Base-by-base conservation (phyloP, 1,284 basidiomycete genomes). In the Moesziomyces globuligerus region DNA sequence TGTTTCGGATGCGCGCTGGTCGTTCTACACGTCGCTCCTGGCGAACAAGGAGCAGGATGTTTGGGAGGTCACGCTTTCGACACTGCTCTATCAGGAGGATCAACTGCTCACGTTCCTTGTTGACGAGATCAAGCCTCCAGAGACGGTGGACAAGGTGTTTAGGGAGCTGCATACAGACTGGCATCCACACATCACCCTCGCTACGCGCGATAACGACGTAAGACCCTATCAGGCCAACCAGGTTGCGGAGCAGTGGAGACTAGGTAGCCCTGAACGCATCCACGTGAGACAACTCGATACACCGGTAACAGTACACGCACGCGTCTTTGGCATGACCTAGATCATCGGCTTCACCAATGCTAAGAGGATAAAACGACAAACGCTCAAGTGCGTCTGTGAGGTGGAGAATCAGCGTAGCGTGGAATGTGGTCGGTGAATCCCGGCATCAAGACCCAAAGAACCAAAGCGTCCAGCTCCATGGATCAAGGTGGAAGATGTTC, bases 111-210 rank as follows among this genome's bases (percentile, higher is more conserved):
- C 52, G 0, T 40, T 55, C 15, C 67, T 60, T 3, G 25, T 64
- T 17, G 55, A 58, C 40, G 0, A 8, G 1, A 28, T 62, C 20
- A 7, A 2, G 0, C 42, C 65, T 0, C 53, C 57, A 4, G 13
- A 20, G 7, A 4, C 23, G 0, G 13, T 55, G 11, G 4, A 9
- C 3, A 10, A 13, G 0, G 6, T 40, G 29, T 67, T 66, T 53
- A 45, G 53, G 81, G 0, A 48, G 49, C 42, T 56, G 47, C 32
- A 69, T 15, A 80, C 82, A n/a, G 29, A 37, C 11, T 72, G 71
- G 44, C 51, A 51, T 0, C 58, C 94, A 68, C 96, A 98, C 81
- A 87, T 98, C 59, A 98, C 96, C 0, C 88, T 98, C 4, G 96
- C 92, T 3, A 95, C 92, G 5, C 76, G 81, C 50, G 78, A 86